Evolutionary conservation across 768 basidiomycete genomes (phyloP).

Genomic region (Rhizopogon sp.): DNA sequence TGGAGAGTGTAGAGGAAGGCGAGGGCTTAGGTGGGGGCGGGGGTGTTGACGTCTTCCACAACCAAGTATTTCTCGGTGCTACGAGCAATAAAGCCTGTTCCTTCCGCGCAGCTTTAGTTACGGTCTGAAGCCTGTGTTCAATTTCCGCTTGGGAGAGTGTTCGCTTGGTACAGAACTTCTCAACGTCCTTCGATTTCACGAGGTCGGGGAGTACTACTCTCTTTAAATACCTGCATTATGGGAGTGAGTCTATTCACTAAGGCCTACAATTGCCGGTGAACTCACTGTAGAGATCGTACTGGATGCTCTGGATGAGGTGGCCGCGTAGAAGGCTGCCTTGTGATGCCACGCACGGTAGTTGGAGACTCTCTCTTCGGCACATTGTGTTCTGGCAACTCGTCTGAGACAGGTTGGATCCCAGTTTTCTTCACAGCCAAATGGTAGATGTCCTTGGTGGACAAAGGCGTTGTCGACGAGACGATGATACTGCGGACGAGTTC

Average conservation of each 20-base stretch:
- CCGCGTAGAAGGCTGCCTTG: conserved; percentile 4
- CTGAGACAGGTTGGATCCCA: neutral
- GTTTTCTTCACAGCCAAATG: conserved; percentile 12
- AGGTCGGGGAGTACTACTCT: conserved; percentile 44
- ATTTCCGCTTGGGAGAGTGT: conserved; percentile 23
- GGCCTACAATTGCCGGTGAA: neutral
- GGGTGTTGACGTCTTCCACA: conserved; percentile 28
- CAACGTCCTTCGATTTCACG: conserved; percentile 34
- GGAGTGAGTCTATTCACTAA: neutral
- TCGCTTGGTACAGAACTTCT: conserved; percentile 34
- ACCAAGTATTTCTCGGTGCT: conserved; percentile 31
- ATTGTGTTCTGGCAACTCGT: neutral
- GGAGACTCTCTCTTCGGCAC: neutral
- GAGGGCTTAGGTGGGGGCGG: neutral
- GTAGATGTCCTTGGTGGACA: conserved; percentile 24
- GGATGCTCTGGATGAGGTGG: conserved; percentile 42
- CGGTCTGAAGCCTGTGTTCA: conserved; percentile 12
- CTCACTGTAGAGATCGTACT: conserved; percentile 51
- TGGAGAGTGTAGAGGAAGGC: conserved; percentile 20
- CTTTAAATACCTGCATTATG: conserved; percentile 49
- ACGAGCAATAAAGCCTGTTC: conserved; percentile 10
- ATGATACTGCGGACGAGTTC: conserved; percentile 17
- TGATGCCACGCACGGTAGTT: neutral
- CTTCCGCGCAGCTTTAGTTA: conserved; percentile 16
- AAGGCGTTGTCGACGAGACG: conserved; percentile 14